Percentiles rank a stretch among this genome's conserved stretches.
Conservation (phyloP, 2,329 filamentous ascomycete genomes). For the Calonectria multiphialidica region DNA sequence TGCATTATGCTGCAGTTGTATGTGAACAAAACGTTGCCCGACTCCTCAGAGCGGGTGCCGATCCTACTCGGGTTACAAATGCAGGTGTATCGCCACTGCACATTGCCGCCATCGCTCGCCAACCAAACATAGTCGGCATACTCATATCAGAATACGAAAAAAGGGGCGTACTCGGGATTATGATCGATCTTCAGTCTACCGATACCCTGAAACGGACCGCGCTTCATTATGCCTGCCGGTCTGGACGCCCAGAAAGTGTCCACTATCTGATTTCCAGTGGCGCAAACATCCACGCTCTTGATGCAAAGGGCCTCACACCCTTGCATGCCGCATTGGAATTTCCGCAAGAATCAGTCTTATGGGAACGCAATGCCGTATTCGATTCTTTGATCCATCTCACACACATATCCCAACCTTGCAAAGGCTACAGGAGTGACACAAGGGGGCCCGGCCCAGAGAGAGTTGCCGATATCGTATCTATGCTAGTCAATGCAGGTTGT, state of each 20-base stretch:
- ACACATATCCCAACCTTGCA: background rate
- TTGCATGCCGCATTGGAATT: background rate
- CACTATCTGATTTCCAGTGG: background rate
- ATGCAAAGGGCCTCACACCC: background rate
- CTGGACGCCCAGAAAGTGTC: background rate
- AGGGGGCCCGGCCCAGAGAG: background rate
- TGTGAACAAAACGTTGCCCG: background rate
- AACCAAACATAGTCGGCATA: background rate
- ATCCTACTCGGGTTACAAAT: background rate
- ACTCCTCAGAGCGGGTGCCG: background rate
- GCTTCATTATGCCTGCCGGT: background rate
- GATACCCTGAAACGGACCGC: background rate
- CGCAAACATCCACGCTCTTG: background rate
- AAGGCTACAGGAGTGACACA: too few relatives aligned
- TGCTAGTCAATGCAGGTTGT: background rate
- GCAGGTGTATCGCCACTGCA: background rate
- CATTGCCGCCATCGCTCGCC: background rate
- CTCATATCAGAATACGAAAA: background rate
- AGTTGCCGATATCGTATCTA: background rate
- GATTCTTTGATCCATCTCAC: background rate
- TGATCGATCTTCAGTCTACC: background rate
- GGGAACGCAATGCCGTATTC: background rate
- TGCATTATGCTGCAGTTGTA: background rate
- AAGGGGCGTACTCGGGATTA: background rate
- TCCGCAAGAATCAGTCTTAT: background rate